Base-by-base conservation (phyloP, 2,329 filamentous ascomycete species). In the Macrophomina pseudophaseolina region DNA sequence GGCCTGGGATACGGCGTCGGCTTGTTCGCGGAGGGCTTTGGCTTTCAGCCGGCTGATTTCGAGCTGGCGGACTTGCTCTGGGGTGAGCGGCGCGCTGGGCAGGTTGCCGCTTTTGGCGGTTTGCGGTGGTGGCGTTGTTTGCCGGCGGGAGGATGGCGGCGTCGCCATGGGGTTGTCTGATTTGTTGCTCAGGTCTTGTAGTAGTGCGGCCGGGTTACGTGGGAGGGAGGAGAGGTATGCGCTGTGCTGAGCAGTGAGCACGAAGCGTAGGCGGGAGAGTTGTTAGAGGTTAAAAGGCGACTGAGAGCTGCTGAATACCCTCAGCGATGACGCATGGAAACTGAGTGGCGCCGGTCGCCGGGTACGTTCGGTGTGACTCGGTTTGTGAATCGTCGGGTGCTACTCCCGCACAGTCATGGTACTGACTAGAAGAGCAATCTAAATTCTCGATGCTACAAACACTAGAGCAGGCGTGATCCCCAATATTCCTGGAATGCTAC, bases 11-110 rank as follows among this genome's bases (percentile, higher is more conserved):
- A 3, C 23, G 23, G 90, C 87, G 40, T 90, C 88, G 67, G 86
- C 86, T 73, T 90, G 89, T 71, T 92, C 88, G 67, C 91, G 90
- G 18, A 94, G 83, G 2, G 93, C 94, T 84, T 97, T 98, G 65
- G 95, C 92, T 80, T 89, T 91, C 35, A 97, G 86, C 23, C 94
- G 88, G 72, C 90, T 94, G 77, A 94, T 89, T 87, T 97, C 94
- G 76, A 88, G 87, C 70, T 82, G 82, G 59, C 86, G 83, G 56
- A 87, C 82, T 74, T 88, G 86, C 72, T 89, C 87, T 9, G 87
- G 86, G 2, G 87, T 89, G 40, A 87, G 80, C 44, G 85, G 83
- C 30, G 82, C 79, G 40, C 81, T 74, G 56, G 56, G 56, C 28
- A 59, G 56, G 76, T 76, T 54, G 79, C 80, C 30, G 80, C 68